Evolutionary conservation across 2,329 filamentous ascomycete species (phyloP).

Genomic region (Graphium sp.): DNA sequence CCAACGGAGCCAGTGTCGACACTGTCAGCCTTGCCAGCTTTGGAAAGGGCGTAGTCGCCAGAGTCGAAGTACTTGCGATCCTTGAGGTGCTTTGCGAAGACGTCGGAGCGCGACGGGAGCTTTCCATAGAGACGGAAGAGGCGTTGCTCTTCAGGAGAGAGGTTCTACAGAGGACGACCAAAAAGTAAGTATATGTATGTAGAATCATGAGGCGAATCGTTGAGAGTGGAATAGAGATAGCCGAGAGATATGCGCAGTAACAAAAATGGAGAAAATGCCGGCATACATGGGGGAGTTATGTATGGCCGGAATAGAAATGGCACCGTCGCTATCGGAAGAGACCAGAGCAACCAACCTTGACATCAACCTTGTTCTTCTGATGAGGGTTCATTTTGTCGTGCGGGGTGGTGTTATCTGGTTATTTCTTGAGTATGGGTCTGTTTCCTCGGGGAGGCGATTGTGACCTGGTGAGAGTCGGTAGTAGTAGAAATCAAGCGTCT

Average conservation of each 20-base stretch:
- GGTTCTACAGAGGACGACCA: constrained; percentile 38
- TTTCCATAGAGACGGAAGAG: constrained; percentile 97
- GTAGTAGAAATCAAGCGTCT: no score
- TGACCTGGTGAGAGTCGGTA: no score
- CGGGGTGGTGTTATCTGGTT: neutral
- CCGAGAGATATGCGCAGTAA: no score
- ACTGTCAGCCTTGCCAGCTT: constrained; percentile 90
- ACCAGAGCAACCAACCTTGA: constrained; percentile 84
- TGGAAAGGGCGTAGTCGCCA: constrained; percentile 89
- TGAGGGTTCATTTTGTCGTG: constrained; percentile 67
- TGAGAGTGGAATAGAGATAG: neutral
- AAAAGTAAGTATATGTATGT: constrained; percentile 5
- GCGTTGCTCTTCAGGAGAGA: constrained; percentile 88
- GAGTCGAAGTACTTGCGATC: constrained; percentile 98
- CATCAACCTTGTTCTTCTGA: constrained; percentile 96
- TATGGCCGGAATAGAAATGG: neutral
- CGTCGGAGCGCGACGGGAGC: constrained; percentile 87
- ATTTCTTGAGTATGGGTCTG: no score
- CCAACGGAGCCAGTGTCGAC: constrained; percentile 88
- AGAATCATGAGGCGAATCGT: neutral
- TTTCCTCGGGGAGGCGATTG: no score
- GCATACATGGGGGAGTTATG: neutral
- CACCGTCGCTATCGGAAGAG: neutral
- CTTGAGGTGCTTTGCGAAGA: constrained; percentile 96
- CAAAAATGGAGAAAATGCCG: constrained; percentile 2